Evolutionary conservation across 1,284 basidiomycete species (phyloP).

Genomic region (Cutaneotrichosporon cutaneum): DNA sequence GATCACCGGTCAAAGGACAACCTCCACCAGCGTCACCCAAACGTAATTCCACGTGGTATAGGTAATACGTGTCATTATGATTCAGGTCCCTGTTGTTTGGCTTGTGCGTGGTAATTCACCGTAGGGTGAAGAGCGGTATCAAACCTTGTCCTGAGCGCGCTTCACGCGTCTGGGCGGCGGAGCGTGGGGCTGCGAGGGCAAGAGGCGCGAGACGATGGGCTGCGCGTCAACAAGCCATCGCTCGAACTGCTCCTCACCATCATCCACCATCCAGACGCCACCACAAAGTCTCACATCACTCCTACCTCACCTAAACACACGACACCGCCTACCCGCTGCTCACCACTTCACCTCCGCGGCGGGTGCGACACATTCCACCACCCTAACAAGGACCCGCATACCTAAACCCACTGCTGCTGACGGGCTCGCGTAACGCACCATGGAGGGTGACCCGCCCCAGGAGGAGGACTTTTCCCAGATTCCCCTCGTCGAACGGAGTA

Average conservation of each 20-base stretch:
- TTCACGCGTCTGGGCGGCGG: background rate
- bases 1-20: no score
- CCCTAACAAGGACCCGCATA: background rate
- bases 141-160: background rate
- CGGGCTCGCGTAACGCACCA: constrained; percentile 44
- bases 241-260: background rate
- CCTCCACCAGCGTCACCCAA: no score
- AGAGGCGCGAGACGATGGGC: background rate
- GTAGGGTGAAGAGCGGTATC: no score
- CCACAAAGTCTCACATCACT: background rate
- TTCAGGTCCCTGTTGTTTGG: background rate
- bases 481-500: constrained; percentile 75
- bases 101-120: no score
- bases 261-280: background rate
- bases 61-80: background rate
- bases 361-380: background rate
- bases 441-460: constrained; percentile 84
- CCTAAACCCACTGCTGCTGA: background rate
- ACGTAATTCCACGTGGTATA: background rate
- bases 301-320: background rate
- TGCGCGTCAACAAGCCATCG: constrained; percentile 4
- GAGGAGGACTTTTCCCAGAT: constrained; percentile 91
- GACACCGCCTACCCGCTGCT: background rate
- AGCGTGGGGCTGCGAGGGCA: background rate
- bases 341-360: background rate